phyloP scores from a whole-genome alignment of 768 basidiomycete species.

The Hebeloma cylindrosporum region DNA sequence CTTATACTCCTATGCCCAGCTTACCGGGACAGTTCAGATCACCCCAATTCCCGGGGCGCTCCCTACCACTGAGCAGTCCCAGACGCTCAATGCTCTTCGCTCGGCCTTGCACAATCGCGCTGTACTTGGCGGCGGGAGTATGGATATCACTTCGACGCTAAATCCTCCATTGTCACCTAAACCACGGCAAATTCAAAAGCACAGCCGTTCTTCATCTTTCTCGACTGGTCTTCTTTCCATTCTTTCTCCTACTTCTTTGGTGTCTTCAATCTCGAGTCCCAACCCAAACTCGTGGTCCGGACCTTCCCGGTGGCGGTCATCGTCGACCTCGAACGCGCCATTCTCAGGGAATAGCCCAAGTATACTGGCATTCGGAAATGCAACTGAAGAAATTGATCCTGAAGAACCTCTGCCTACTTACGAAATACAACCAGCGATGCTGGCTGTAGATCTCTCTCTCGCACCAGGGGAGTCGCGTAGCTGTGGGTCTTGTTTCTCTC shows the following conservation, averaged over 20 bases:
- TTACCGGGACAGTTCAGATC: constrained; percentile 66
- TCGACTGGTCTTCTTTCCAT: constrained; percentile 54
- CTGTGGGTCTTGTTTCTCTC: constrained; percentile 52
- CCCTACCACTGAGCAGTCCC: constrained; percentile 45
- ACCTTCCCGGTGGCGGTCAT: constrained; percentile 12
- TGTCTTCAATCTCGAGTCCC: constrained; percentile 19
- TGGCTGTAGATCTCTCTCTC: constrained; percentile 84
- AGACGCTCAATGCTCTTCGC: constrained; percentile 47
- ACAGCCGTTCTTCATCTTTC: constrained; percentile 51
- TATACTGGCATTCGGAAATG: constrained; percentile 15
- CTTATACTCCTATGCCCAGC: constrained; percentile 83
- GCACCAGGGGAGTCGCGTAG: constrained; percentile 81
- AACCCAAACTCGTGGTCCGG: constrained; percentile 4
- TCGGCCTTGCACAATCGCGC: constrained; percentile 47
- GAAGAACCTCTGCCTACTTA: constrained; percentile 79
- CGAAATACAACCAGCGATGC: constrained; percentile 80
- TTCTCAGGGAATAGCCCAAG: constrained; percentile 17
- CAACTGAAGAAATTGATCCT: constrained; percentile 47
- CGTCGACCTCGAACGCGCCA: constrained; percentile 12
- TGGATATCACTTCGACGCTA: constrained; percentile 67
- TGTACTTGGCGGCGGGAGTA: constrained; percentile 70
- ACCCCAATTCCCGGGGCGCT: constrained; percentile 41
- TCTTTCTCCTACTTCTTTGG: constrained; percentile 39
- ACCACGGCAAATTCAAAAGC: constrained; percentile 34
- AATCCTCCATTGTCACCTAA: constrained; percentile 19